Evolutionary conservation across 176 grass and related monocot species (phyloP).

Genomic region (Urochloa ruziziensis): DNA sequence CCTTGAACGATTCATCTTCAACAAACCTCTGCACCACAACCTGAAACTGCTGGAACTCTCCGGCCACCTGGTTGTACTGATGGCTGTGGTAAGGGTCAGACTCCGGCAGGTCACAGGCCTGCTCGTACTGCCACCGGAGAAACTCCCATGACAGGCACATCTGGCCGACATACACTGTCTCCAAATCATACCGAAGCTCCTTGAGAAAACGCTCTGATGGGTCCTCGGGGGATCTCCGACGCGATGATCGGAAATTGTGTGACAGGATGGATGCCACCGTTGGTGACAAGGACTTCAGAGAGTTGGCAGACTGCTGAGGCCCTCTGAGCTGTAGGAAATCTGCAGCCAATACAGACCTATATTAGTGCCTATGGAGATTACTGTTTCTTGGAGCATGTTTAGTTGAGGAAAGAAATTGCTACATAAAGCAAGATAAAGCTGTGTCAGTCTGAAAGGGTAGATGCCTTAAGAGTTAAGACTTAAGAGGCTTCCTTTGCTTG

Average conservation of each 20-base stretch:
- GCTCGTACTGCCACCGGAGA: slow-evolving; percentile 95
- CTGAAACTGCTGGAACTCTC: slow-evolving; percentile 97
- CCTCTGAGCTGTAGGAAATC: slow-evolving; percentile 88
- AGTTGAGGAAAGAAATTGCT: not conserved
- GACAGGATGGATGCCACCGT: slow-evolving; percentile 72
- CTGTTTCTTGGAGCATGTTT: not conserved
- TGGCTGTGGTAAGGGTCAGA: slow-evolving; percentile 74
- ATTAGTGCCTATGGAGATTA: not conserved
- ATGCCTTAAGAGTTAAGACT: not conserved
- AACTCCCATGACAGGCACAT: slow-evolving; percentile 97
- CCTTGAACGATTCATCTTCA: slow-evolving; percentile 87
- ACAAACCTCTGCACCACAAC: slow-evolving; percentile 81
- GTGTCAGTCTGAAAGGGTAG: not conserved
- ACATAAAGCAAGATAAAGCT: slow-evolving; percentile 18
- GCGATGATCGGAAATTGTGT: slow-evolving; percentile 54
- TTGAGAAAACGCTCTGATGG: slow-evolving; percentile 69
- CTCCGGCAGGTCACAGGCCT: slow-evolving; percentile 66
- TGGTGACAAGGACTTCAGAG: slow-evolving; percentile 57
- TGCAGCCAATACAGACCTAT: slow-evolving; percentile 6
- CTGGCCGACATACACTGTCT: slow-evolving; percentile 92
- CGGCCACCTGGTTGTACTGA: slow-evolving; percentile 78
- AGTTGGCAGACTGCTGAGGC: slow-evolving; percentile 45
- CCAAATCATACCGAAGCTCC: slow-evolving; percentile 76
- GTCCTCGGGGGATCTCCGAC: slow-evolving; percentile 48
- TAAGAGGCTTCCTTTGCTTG: not conserved